Base-by-base conservation (phyloP, 257 asterid genomes). In the Ligustrum vulgare region DNA sequence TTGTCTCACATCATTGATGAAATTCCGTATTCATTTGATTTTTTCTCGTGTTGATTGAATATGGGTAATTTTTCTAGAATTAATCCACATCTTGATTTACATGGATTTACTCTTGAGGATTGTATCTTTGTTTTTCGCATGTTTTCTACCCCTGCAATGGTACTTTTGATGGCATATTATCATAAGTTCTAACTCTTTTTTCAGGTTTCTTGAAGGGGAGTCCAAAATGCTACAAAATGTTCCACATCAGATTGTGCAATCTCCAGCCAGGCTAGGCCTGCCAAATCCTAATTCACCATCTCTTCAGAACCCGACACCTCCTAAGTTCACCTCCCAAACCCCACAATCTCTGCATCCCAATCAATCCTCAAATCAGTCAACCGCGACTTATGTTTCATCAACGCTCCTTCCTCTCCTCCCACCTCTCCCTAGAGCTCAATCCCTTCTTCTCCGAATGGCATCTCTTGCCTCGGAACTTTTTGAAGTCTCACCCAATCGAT, bases 251-350 rank as follows among this genome's bases (percentile, higher is more conserved):
- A 82, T 92, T 70, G 91, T 88, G 78, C 98, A 90, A 45, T 94
- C 98, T 43, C 97, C 97, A 13, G 98, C 96, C 36, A 83, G 97
- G 81, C 87, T 94, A 67, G 98, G 95, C 78, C 81, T 92, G 78
- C 92, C 97, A n/a, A 92, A 80, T 77, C 97, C 98, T 69, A 91
- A 85, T 78, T 94, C 97, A 41, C 98, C 98, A 0, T 90, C 98
- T 74, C 85, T 91, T 39, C 94, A 83, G 64, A 93, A 82, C 80
- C 54, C 93, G 3, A 87, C 84, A 60, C 92, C 91, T 18, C 80
- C 97, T 6, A 93, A 91, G 77, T 80, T 85, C 81, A 77, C 96
- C 11, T 77, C 97, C 36, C 94, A 85, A 78, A 74, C 75, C 77
- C 74, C 84, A 22, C 94, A 86, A 75, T 73, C 96, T 63, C 80